These are phyloP conservation scores for Schwanniomyces sp. DNA, from an alignment of 805 yeast species.

Conservation along the genomic window DNA sequence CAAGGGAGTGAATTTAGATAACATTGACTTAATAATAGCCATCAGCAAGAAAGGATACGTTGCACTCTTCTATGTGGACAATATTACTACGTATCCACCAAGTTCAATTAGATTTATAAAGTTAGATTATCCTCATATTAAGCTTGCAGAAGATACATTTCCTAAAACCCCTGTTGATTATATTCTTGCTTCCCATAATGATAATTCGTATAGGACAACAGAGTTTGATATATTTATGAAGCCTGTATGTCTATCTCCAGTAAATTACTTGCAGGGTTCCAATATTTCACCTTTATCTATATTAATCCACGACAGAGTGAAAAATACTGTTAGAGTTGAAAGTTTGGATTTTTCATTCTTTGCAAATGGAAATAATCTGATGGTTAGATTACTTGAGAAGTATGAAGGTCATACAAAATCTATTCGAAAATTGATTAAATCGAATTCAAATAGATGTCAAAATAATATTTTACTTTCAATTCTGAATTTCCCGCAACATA, in stretches of 20 bases:
- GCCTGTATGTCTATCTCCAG: slow-evolving; percentile 4
- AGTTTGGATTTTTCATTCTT: slow-evolving; percentile 13
- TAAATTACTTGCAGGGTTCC: not conserved
- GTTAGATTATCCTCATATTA: slow-evolving; percentile 19
- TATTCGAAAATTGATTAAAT: slow-evolving; percentile 62
- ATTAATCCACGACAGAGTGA: slow-evolving; percentile 37
- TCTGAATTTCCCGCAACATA: slow-evolving; percentile 37
- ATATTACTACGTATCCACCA: slow-evolving; percentile 57
- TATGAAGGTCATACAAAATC: slow-evolving; percentile 88
- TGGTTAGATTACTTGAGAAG: slow-evolving; percentile 37
- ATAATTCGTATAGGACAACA: slow-evolving; percentile 9
- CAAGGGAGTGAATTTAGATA: slow-evolving; percentile 9
- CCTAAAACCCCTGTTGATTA: slow-evolving; percentile 4
- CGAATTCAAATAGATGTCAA: slow-evolving; percentile 36
- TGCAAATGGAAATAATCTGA: not conserved
- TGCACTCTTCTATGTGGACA: slow-evolving; percentile 47
- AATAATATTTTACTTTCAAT: slow-evolving; percentile 34
- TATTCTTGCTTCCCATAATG: not conserved
- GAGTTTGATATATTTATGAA: slow-evolving; percentile 9
- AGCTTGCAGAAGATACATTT: slow-evolving; percentile 12
- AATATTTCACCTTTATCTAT: slow-evolving; percentile 10
- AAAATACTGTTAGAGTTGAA: slow-evolving; percentile 31
- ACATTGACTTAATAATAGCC: slow-evolving; percentile 36
- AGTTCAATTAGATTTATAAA: slow-evolving; percentile 44
- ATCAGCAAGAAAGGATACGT: slow-evolving; percentile 41